Conservation (phyloP, 2,329 filamentous ascomycete genomes). For the Plenodomus tracheiphilus region DNA sequence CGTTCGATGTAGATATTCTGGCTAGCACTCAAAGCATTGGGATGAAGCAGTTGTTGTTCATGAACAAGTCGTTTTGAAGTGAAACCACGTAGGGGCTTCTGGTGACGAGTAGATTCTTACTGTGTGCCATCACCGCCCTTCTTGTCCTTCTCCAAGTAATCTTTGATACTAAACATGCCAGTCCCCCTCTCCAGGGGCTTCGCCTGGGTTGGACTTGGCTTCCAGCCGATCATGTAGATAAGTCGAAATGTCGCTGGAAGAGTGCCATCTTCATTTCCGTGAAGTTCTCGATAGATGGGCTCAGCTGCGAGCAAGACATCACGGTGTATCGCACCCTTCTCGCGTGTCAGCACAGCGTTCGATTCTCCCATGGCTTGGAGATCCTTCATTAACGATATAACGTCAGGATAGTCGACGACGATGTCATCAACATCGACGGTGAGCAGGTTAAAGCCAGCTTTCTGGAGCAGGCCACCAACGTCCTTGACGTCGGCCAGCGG, state of each 20-base stretch:
- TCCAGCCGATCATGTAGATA: slow-evolving; percentile 99
- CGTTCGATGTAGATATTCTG: too few species aligned
- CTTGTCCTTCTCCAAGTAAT: slow-evolving; percentile 64
- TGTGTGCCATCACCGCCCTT: slow-evolving; percentile 14
- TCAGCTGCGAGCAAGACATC: slow-evolving; percentile 88
- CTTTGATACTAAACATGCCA: slow-evolving; percentile 85
- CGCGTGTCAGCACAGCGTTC: slow-evolving; percentile 84
- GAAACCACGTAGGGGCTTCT: too few species aligned
- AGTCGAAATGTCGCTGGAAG: slow-evolving; percentile 87
- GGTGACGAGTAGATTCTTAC: not conserved
- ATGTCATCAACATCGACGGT: slow-evolving; percentile 98
- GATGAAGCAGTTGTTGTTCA: too few species aligned
- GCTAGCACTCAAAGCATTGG: too few species aligned
- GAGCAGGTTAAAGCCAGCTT: slow-evolving; percentile 90
- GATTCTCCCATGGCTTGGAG: slow-evolving; percentile 95
- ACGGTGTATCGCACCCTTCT: slow-evolving; percentile 72
- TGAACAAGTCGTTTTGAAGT: too few species aligned
- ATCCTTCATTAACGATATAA: slow-evolving; percentile 89
- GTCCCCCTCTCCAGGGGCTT: slow-evolving; percentile 82
- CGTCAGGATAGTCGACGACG: slow-evolving; percentile 89
- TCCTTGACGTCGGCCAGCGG: slow-evolving; percentile 91
- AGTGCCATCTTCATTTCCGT: slow-evolving; percentile 71
- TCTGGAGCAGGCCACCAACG: slow-evolving; percentile 81
- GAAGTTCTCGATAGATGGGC: slow-evolving; percentile 83
- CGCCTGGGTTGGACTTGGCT: slow-evolving; percentile 76